Evolutionary conservation across 2,329 filamentous ascomycete species (phyloP).

Genomic region (Parastagonospora avenae): DNA sequence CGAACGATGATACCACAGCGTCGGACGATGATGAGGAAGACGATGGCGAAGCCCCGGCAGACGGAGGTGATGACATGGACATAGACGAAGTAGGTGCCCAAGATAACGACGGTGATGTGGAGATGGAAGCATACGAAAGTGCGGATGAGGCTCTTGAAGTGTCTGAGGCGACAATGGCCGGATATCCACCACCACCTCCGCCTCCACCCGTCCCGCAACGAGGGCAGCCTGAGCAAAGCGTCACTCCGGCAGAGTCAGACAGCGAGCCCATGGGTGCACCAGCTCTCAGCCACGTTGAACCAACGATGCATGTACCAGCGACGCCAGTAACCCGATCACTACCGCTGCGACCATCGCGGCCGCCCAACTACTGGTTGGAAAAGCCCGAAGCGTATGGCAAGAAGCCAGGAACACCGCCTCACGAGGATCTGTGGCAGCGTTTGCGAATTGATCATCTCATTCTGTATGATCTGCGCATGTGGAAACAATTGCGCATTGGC

Average conservation of each 20-base stretch:
- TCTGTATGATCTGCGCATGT: conserved; percentile 90
- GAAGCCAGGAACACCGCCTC: conserved; percentile 66
- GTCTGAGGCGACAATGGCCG: conserved; percentile 77
- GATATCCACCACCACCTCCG: conserved; percentile 70
- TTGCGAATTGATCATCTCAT: conserved; percentile 94
- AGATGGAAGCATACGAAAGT: conserved; percentile 54
- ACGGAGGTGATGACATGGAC: conserved; percentile 55
- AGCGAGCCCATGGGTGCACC: conserved; percentile 68
- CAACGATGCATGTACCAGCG: conserved; percentile 75
- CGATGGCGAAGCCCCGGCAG: conserved; percentile 51
- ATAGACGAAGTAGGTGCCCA: conserved; percentile 51
- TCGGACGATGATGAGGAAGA: conserved; percentile 53
- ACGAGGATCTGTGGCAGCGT: conserved; percentile 87
- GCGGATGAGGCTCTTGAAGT: conserved; percentile 72
- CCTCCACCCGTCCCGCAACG: conserved; percentile 44
- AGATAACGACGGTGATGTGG: conserved; percentile 55
- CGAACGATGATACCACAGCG: conserved; percentile 52
- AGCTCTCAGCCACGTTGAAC: conserved; percentile 66
- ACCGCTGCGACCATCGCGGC: conserved; percentile 60
- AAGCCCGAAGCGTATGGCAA: conserved; percentile 73
- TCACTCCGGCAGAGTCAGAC: conserved; percentile 75
- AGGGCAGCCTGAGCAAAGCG: conserved; percentile 62
- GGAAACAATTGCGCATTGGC: conserved; percentile 93
- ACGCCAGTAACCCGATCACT: conserved; percentile 65
- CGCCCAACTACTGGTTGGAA: conserved; percentile 84